Evolutionary conservation across 2,329 filamentous ascomycete species (phyloP).

Genomic region (Trichoderma atroviride): DNA sequence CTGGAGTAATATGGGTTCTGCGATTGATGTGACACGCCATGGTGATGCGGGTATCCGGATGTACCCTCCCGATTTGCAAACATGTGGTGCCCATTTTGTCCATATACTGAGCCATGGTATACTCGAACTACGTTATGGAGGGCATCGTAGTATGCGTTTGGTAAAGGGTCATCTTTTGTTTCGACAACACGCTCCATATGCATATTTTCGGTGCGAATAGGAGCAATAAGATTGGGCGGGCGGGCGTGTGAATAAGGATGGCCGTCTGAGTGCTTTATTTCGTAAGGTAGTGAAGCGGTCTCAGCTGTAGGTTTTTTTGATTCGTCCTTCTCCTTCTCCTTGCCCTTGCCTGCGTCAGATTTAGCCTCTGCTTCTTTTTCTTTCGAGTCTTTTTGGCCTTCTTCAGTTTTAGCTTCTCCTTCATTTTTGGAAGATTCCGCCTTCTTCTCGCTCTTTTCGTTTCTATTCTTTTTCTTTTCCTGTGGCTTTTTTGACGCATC

Average conservation of each 20-base stretch:
- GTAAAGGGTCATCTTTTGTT: conserved; percentile 54
- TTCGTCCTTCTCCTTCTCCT: conserved; percentile 9
- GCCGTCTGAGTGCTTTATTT: conserved; percentile 31
- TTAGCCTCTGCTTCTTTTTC: conserved; percentile 1
- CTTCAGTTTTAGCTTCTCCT: neutral
- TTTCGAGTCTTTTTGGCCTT: neutral
- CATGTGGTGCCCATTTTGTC: conserved; percentile 47
- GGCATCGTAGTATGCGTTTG: conserved; percentile 63
- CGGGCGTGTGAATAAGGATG: conserved; percentile 39
- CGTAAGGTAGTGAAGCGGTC: neutral
- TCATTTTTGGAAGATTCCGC: neutral
- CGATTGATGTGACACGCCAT: conserved; percentile 48
- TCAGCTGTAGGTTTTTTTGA: conserved; percentile 6
- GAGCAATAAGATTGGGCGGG: conserved; percentile 51
- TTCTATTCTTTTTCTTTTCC: conserved; percentile 23
- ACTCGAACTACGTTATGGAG: conserved; percentile 56
- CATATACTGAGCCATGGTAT: conserved; percentile 60
- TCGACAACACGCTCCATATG: conserved; percentile 61
- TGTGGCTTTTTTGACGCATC: neutral
- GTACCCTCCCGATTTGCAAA: conserved; percentile 50
- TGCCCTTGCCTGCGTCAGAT: neutral
- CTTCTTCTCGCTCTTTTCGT: conserved; percentile 12
- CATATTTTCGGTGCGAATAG: conserved; percentile 52
- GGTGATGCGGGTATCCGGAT: conserved; percentile 39
- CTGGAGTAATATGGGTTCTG: conserved; percentile 49